Evolutionary conservation across 345 rosid species (phyloP).

Genomic region (Sonneratia caseolaris): DNA sequence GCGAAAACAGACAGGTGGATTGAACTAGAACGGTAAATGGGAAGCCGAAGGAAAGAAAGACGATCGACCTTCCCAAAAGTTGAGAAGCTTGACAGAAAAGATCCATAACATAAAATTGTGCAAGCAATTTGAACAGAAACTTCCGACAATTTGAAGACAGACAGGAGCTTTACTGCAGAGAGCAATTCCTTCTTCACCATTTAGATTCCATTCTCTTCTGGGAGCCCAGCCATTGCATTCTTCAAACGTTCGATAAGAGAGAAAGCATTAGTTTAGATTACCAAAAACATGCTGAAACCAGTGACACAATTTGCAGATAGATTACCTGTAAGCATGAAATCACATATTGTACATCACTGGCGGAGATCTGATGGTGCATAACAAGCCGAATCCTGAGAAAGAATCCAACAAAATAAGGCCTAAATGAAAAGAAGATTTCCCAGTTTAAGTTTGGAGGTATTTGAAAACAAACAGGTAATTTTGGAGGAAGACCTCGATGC

Average conservation of each 20-base stretch:
- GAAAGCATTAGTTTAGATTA: neutral
- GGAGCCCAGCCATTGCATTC: neutral
- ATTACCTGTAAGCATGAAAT: slow-evolving; percentile 60
- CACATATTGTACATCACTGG: slow-evolving; percentile 51
- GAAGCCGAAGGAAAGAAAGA: neutral
- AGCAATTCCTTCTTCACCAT: neutral
- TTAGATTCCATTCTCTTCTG: slow-evolving; percentile 3
- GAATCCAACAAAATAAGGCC: no score
- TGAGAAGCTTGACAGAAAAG: neutral
- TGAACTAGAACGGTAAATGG: neutral
- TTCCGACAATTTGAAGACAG: neutral
- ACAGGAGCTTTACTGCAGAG: neutral
- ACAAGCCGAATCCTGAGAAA: slow-evolving; percentile 45
- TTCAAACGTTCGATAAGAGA: neutral
- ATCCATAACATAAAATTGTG: neutral
- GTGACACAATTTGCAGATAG: neutral
- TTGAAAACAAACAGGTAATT: no score
- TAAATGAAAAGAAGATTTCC: no score
- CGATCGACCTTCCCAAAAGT: neutral
- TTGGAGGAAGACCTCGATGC: slow-evolving; percentile 30
- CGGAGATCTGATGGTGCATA: no score
- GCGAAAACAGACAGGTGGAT: neutral
- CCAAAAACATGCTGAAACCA: neutral
- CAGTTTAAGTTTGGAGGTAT: no score
- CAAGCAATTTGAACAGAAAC: neutral